Evolutionary conservation across 2,329 filamentous ascomycete species (phyloP), one percentile per base, ranked within the genome.

Genomic region (Xylaria hypoxylon): DNA sequence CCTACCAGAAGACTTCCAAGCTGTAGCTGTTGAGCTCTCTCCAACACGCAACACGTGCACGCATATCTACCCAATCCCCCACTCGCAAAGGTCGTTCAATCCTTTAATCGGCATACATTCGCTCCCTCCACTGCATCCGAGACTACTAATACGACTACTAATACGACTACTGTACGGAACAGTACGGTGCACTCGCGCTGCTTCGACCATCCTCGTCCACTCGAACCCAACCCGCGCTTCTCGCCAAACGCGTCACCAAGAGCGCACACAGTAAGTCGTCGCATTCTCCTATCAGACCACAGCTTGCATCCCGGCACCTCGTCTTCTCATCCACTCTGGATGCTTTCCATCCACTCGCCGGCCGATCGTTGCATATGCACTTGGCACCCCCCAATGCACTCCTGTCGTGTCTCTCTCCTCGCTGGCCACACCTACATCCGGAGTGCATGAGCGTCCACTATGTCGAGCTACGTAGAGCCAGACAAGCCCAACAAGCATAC

Each of bases 331-430:
- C 52, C 57, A 64, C 38, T 64, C 63, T 28, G 52, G 64, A 17
- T 35, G 60, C 53, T 45, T 61, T 66, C 72, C 70, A 52, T 67
- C 72, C 70, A 72, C 71, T 68, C 71, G 68, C 70, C 71, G 71
- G 75, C 69, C 72, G 75, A 76, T 77, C 77, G 74, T 73, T 78
- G 77, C 76, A 78, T 77, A 77, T 78, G 77, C 77, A 61, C 51
- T 48, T 56, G 59, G 59, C 45, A 47, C 65, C 52, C 38, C 62
- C 58, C n/a, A n/a, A 65, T 63, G 66, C 68, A 74, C 66, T 72
- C 74, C 73, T 78, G 76, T 77, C 75, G 74, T 78, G 75, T 75
- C 72, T 67, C 65, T 73, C 68, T 72, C 72, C 63, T 65, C 68
- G 75, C 73, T 77, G 74, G 75, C 74, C 75, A 76, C 69, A 71